Percentiles rank a stretch among this genome's conserved stretches.
Evolutionary conservation across 257 asterid species (phyloP).

Genomic region (Jacaranda copaia): DNA sequence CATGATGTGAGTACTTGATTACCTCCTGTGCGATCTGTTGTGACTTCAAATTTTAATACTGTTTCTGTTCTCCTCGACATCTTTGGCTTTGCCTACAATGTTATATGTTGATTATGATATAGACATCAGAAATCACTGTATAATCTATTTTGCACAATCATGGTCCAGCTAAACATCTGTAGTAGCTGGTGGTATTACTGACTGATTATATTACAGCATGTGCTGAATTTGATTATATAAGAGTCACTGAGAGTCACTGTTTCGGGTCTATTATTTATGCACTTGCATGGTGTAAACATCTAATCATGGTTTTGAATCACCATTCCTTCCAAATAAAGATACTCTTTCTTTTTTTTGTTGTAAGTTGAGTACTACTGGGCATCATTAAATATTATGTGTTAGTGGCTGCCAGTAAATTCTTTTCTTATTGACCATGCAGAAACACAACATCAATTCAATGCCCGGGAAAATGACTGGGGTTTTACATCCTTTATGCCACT

Average conservation of each 20-base stretch:
- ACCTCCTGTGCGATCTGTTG: constrained; percentile 13
- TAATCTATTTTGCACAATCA: constrained; percentile 12
- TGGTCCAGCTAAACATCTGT: constrained; percentile 29
- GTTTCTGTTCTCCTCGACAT: neutral
- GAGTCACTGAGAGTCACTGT: neutral
- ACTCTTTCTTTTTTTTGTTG: neutral
- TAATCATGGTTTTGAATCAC: neutral
- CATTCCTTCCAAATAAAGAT: constrained; percentile 26
- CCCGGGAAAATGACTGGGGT: constrained; percentile 65
- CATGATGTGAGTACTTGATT: constrained; percentile 13
- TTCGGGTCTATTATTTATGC: constrained; percentile 19
- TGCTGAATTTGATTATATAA: constrained; percentile 8
- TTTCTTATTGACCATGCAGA: constrained; percentile 46
- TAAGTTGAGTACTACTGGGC: constrained; percentile 7
- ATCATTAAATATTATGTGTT: constrained; percentile 17
- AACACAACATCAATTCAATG: constrained; percentile 54
- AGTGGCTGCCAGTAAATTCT: constrained; percentile 8
- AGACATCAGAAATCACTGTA: constrained; percentile 22
- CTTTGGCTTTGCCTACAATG: constrained; percentile 8
- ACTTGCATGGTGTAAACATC: constrained; percentile 10
- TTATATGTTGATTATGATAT: constrained; percentile 14
- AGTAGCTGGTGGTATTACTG: constrained; percentile 27
- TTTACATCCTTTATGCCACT: constrained; percentile 57
- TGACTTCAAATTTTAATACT: neutral
- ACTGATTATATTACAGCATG: constrained; percentile 11